These are phyloP conservation scores for Rehmannia glutinosa DNA, from an alignment of 257 asterid species.

Conservation along the genomic window DNA sequence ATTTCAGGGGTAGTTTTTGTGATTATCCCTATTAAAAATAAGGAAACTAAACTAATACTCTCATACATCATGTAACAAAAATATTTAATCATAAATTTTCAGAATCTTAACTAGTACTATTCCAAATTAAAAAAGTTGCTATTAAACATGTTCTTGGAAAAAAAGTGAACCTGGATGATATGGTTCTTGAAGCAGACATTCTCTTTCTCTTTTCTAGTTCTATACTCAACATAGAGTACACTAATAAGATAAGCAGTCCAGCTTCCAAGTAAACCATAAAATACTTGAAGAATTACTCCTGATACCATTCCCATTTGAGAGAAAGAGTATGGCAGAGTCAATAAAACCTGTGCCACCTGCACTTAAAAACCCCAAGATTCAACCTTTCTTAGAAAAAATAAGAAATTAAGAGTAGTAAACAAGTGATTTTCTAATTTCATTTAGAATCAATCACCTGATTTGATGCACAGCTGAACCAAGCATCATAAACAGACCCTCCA, in stretches of 20 bases:
- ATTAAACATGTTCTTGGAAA: not conserved
- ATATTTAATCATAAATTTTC: not conserved
- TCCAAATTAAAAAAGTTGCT: not conserved
- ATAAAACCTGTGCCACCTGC: constrained; percentile 35
- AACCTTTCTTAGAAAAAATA: not conserved
- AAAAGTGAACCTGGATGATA: constrained; percentile 24
- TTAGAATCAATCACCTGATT: constrained; percentile 20
- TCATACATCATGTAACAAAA: not conserved
- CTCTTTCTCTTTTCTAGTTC: constrained; percentile 27
- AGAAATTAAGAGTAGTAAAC: too few species aligned
- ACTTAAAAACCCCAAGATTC: not conserved
- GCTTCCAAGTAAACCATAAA: constrained; percentile 30
- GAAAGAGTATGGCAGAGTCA: constrained; percentile 32
- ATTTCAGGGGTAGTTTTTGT: too few species aligned
- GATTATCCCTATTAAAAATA: not conserved
- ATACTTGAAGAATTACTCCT: constrained; percentile 26
- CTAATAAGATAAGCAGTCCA: constrained; percentile 37
- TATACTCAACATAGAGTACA: constrained; percentile 28
- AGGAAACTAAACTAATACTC: not conserved
- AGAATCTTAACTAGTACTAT: too few species aligned
- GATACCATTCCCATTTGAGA: constrained; percentile 32
- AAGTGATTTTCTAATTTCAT: not conserved
- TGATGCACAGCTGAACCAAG: constrained; percentile 29
- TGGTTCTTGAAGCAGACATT: constrained; percentile 28
- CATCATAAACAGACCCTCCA: constrained; percentile 29